Base-by-base conservation (phyloP, 2,329 filamentous ascomycete genomes). In the Arthrobotrys sphaeroides region DNA sequence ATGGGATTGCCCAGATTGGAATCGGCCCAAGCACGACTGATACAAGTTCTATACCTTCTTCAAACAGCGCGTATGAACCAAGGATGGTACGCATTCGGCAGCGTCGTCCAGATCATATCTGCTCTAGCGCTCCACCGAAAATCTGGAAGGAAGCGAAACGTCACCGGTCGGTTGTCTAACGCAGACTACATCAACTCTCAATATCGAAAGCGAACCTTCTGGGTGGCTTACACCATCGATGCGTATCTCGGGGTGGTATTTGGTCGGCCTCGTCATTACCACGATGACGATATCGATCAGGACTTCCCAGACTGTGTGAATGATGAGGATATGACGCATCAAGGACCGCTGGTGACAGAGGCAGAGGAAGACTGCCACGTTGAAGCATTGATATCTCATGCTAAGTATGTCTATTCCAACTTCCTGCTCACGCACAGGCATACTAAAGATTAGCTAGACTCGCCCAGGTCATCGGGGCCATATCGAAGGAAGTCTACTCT, bases 241-340 rank as follows among this genome's bases (percentile, higher is more conserved):
- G 88, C 87, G 59, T 90, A 90, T 67, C 82, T 90, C 0, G 87
- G 87, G 22, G 87, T 89, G n/a, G 86, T 89, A 16, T 85, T 90
- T 28, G 88, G 88, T 0, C 83, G 88, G 4, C 88, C 88, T 0
- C 81, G 87, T 5, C 84, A 88, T 12, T 87, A 89, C 24, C 88
- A 88, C 55, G 88, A 90, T 47, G 87, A 89, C 33, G 87, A 90
- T 59, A 88, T 89, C 53, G 88, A 90, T 61, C 88, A 90, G 69
- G 84, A 86, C 1, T 83, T 88, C n/a, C 88, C 88, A 0, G 84
- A 84, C 13, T 78, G 82, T 0, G 83, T 88, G 45, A 87, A 88
- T 65, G 88, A 90, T 70, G 85, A 88, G 38, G 84, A 88, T 28
- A 85, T 90, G 81, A 83, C 85, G 0, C 78, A 83, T 6, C 79